Conservation (phyloP, 192 early-diverging fungal genomes). For the Rhizophlyctis rosea region DNA sequence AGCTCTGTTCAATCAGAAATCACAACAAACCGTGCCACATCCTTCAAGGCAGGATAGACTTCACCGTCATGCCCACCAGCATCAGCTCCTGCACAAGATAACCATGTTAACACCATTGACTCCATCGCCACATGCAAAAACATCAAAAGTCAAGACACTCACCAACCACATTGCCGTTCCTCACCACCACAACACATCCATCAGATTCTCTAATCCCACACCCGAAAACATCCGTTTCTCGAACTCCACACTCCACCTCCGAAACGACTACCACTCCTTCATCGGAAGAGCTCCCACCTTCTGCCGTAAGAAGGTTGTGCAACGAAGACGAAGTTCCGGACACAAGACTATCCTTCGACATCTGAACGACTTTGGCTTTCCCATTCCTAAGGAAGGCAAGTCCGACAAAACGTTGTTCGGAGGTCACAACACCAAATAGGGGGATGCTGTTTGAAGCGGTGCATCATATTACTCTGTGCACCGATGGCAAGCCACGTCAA, state of each 20-base stretch:
- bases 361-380: too few species aligned
- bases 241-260: slow-evolving; percentile 2
- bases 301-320: slow-evolving; percentile 4
- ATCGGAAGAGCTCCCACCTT: slow-evolving; percentile 8
- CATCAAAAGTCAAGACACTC: too few species aligned
- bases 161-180: slow-evolving; percentile 27
- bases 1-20: too few species aligned
- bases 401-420: background rate
- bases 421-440: slow-evolving; percentile 11
- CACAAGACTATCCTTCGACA: background rate
- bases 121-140: too few species aligned
- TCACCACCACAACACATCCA: slow-evolving; percentile 12
- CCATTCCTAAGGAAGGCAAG: slow-evolving; percentile 2
- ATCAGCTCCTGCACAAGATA: too few species aligned
- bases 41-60: too few species aligned
- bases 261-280: background rate
- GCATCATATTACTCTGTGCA: slow-evolving; percentile 9
- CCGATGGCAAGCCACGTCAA: background rate
- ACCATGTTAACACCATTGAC: too few species aligned
- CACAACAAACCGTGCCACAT: too few species aligned
- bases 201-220: slow-evolving; percentile 13
- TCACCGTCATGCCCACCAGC: too few species aligned
- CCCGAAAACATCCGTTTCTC: slow-evolving; percentile 35
- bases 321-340: slow-evolving; percentile 6
- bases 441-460: background rate